Evolutionary conservation across 2,329 filamentous ascomycete genomes (phyloP).

Genomic region (Alternaria sp.): DNA sequence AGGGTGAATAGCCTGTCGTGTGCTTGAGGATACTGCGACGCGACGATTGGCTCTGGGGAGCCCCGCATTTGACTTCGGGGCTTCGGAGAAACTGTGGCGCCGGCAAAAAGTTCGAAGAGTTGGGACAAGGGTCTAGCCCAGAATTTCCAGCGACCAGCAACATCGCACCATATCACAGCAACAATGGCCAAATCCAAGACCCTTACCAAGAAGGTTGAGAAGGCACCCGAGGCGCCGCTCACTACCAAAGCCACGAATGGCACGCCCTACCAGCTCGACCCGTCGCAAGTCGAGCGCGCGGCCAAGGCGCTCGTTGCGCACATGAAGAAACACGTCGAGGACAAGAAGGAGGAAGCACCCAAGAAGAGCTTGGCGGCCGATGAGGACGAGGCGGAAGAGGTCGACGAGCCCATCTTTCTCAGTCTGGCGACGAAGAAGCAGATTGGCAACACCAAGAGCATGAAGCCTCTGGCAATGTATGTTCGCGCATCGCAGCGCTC

Average conservation of each 20-base stretch:
- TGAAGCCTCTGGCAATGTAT: slow-evolving; percentile 83
- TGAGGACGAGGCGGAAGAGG: slow-evolving; percentile 53
- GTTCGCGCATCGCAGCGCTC: slow-evolving; percentile 10
- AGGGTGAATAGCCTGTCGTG: slow-evolving; percentile 27
- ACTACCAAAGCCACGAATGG: slow-evolving; percentile 46
- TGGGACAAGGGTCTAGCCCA: slow-evolving; percentile 20
- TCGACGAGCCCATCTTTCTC: slow-evolving; percentile 65
- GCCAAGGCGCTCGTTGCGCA: slow-evolving; percentile 65
- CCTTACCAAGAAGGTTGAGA: slow-evolving; percentile 29
- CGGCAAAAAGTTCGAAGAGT: slow-evolving; percentile 26
- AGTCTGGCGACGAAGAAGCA: slow-evolving; percentile 70
- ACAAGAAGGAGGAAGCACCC: slow-evolving; percentile 55
- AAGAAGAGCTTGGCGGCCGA: slow-evolving; percentile 62
- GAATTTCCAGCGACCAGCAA: slow-evolving; percentile 24
- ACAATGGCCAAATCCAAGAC: slow-evolving; percentile 44
- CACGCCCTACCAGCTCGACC: slow-evolving; percentile 53
- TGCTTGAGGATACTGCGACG: slow-evolving; percentile 25
- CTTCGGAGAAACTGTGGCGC: slow-evolving; percentile 9
- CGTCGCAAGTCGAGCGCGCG: slow-evolving; percentile 62
- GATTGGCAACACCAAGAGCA: slow-evolving; percentile 72
- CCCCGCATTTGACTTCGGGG: slow-evolving; percentile 22
- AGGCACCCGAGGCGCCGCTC: slow-evolving; percentile 41
- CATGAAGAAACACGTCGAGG: slow-evolving; percentile 58
- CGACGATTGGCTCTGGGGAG: slow-evolving; percentile 34
- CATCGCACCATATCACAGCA: slow-evolving; percentile 12